Conservation (phyloP, 2,329 filamentous ascomycete genomes). For the Penicillium italicum region DNA sequence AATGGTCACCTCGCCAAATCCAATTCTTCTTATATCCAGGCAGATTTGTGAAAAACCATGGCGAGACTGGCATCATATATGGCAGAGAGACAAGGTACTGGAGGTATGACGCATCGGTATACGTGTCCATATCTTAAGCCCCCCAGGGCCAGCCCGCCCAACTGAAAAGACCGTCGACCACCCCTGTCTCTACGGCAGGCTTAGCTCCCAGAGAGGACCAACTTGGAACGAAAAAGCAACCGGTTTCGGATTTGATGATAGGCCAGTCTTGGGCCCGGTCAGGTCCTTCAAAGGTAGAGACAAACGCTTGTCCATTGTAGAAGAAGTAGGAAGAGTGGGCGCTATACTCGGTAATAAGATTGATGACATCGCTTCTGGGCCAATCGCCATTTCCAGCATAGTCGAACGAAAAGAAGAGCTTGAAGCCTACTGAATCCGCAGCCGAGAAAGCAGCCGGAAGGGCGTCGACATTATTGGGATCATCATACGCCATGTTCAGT, state of each 20-base stretch:
- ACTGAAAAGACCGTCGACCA: neutral
- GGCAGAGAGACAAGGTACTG: neutral
- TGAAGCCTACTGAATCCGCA: constrained; percentile 19
- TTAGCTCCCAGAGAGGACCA: constrained; percentile 31
- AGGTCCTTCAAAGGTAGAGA: constrained; percentile 47
- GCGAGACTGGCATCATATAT: constrained; percentile 55
- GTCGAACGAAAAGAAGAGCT: constrained; percentile 40
- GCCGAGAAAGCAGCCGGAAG: neutral
- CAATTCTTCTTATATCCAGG: constrained; percentile 58
- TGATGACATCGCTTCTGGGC: constrained; percentile 22
- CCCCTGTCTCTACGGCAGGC: neutral
- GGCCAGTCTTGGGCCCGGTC: constrained; percentile 43
- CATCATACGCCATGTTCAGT: constrained; percentile 27
- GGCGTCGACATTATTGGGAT: neutral
- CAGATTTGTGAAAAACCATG: constrained; percentile 57
- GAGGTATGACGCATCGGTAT: neutral
- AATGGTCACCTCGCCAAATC: constrained; percentile 57
- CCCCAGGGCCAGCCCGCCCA: neutral
- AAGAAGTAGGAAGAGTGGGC: constrained; percentile 23
- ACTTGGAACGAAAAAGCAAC: constrained; percentile 46
- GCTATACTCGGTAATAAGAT: constrained; percentile 27
- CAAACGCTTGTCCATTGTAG: constrained; percentile 32
- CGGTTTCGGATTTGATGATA: constrained; percentile 34
- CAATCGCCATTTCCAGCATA: constrained; percentile 35
- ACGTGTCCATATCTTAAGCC: neutral